Base-by-base conservation (phyloP, 2,329 filamentous ascomycete species). In the Arthrobotrys musiformis region DNA sequence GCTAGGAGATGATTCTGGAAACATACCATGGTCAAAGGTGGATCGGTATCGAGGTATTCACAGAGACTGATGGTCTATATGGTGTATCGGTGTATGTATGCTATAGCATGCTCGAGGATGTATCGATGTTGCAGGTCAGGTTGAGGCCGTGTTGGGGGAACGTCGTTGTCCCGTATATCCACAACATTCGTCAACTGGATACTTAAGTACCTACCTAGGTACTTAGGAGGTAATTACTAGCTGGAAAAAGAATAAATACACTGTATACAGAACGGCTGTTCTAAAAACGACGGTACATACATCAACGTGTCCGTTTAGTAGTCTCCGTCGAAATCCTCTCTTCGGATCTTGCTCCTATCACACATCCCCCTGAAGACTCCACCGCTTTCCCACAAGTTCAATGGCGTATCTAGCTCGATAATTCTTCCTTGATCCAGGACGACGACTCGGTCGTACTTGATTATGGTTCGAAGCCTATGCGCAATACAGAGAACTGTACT, bases 391-490 rank as follows among this genome's bases (percentile, higher is more conserved):
- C 91, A 98, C 76, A 99, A 85, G 48, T 85, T 86, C 46, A 91
- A 82, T 1, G 95, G 95, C 13, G 88, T 87, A 81, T 92, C 95
- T 79, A 98, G 86, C 87, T 98, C 94, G 0, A 92, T 93, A 81
- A 99, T 97, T 15, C 85, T 85, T 0, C 95, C 95, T 50, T 90
- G 87, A 81, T 98, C 94, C 94, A 99, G 97, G 80, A 99, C 95
- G 81, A 93, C 94, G 82, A 99, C 97, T 54, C 94, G 90, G 83
- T 99, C 94, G 83, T 98, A 98, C 28, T 90, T 90, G 78, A 98
- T 91, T 79, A 99, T 97, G 0, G 95, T 98, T 82, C 93, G 91
- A 81, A 98, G 86, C 4, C 94, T 88, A 84, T 98, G 94, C 4
- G 94, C 94, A 82, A 98, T 97, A 84, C 93, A 97, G 22, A 98